Conservation (phyloP, 306 rosid genomes). For the Rosa rugosa region DNA sequence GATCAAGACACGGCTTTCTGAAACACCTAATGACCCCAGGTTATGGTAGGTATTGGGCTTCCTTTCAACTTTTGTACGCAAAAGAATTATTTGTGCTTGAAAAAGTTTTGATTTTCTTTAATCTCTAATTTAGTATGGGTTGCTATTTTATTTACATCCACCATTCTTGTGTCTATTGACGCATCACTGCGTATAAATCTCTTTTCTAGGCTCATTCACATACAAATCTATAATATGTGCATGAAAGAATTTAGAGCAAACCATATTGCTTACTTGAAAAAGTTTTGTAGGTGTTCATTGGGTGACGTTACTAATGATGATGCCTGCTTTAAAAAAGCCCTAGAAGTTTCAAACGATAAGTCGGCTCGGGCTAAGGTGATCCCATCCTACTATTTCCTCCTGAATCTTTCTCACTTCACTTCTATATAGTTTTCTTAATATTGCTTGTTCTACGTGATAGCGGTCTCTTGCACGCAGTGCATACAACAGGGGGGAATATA, state of each 20-base stretch:
- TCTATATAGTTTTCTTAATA: slow-evolving; percentile 14
- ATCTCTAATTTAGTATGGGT: background rate
- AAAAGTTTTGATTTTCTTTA: background rate
- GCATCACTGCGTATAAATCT: slow-evolving; percentile 16
- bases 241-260: background rate
- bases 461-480: slow-evolving; percentile 94
- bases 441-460: slow-evolving; percentile 41
- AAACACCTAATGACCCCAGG: slow-evolving; percentile 76
- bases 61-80: slow-evolving; percentile 3
- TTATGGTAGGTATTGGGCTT: slow-evolving; percentile 61
- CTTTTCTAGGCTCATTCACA: background rate
- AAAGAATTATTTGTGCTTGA: background rate
- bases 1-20: slow-evolving; percentile 75
- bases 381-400: background rate
- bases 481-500: slow-evolving; percentile 92
- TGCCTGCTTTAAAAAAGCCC: slow-evolving; percentile 79
- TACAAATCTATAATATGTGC: background rate
- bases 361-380: slow-evolving; percentile 93
- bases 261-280: slow-evolving; percentile 23
- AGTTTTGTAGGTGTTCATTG: slow-evolving; percentile 77
- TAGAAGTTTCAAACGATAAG: slow-evolving; percentile 82
- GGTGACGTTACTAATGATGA: slow-evolving; percentile 84
- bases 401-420: slow-evolving; percentile 13
- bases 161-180: background rate
- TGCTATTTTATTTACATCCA: background rate